These are phyloP conservation scores for Gastrodia elata DNA, from an alignment of 106 monocot species.

Conservation along the genomic window DNA sequence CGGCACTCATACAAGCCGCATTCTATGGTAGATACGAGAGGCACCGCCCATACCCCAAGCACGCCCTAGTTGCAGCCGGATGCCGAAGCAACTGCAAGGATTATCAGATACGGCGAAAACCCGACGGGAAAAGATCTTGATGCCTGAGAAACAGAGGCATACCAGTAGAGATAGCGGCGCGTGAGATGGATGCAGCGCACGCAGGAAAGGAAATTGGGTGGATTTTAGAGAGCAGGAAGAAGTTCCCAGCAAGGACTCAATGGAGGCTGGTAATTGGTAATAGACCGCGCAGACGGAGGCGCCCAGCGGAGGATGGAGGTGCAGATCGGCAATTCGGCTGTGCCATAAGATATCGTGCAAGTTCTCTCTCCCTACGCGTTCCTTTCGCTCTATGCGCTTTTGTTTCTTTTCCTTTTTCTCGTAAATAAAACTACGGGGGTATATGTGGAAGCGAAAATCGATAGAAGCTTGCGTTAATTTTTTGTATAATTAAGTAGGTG, in stretches of 20 bases:
- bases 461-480: no score
- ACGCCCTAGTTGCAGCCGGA: not conserved
- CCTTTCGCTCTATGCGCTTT: not conserved
- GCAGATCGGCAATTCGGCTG: not conserved
- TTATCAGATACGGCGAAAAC: not conserved
- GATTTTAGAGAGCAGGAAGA: not conserved
- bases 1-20: not conserved
- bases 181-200: conserved; percentile 3
- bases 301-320: not conserved
- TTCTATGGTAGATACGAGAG: not conserved
- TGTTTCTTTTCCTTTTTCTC: not conserved
- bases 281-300: not conserved
- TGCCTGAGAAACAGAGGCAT: not conserved
- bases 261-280: not conserved
- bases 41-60: not conserved
- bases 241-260: not conserved
- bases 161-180: no score
- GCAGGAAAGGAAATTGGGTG: not conserved
- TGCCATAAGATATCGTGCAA: conserved; percentile 1
- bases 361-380: conserved; percentile 1
- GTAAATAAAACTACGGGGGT: not conserved
- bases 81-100: not conserved
- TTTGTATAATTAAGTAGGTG: no score
- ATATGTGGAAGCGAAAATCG: not conserved
- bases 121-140: no score